phyloP scores from a whole-genome alignment of 2,329 filamentous ascomycete genomes.

The Xylaria sp. region DNA sequence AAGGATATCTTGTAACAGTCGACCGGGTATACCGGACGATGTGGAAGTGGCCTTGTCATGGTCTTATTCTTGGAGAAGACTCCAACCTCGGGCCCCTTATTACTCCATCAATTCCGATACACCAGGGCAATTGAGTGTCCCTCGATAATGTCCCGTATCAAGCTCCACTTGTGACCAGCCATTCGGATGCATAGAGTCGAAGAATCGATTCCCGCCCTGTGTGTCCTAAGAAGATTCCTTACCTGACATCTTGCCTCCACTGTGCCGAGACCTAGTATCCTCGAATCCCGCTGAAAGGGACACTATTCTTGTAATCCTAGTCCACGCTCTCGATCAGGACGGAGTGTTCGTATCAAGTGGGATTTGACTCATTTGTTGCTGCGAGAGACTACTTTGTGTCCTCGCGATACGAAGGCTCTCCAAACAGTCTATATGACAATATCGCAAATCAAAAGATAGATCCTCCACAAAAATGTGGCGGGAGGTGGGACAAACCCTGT shows the following conservation, averaged over 20 bases:
- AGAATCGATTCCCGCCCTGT: constrained; percentile 1
- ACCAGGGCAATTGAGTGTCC: background rate
- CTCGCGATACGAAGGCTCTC: background rate
- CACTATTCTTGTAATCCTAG: constrained; percentile 7
- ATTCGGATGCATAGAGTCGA: constrained; percentile 12
- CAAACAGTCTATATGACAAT: background rate
- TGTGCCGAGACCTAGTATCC: background rate
- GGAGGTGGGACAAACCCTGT: background rate
- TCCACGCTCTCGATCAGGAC: background rate
- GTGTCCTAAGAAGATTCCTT: background rate
- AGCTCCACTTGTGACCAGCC: background rate
- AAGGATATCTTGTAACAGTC: too few relatives aligned
- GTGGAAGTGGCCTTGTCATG: too few relatives aligned
- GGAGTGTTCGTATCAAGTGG: constrained; percentile 11
- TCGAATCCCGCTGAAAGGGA: too few relatives aligned
- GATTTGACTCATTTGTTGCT: background rate
- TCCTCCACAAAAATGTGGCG: background rate
- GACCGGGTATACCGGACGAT: too few relatives aligned
- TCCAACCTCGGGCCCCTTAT: too few relatives aligned
- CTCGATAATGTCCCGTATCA: background rate
- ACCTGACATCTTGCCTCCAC: background rate
- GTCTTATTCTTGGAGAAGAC: too few relatives aligned
- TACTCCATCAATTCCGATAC: too few relatives aligned
- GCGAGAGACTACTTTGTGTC: constrained; percentile 1
- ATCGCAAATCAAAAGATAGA: background rate